A percentile compares a stretch with the other conserved stretches of the same genome.
These are phyloP conservation scores for Glycine latifolia DNA, from an alignment of 306 rosid genomes.

Conservation along the genomic window DNA sequence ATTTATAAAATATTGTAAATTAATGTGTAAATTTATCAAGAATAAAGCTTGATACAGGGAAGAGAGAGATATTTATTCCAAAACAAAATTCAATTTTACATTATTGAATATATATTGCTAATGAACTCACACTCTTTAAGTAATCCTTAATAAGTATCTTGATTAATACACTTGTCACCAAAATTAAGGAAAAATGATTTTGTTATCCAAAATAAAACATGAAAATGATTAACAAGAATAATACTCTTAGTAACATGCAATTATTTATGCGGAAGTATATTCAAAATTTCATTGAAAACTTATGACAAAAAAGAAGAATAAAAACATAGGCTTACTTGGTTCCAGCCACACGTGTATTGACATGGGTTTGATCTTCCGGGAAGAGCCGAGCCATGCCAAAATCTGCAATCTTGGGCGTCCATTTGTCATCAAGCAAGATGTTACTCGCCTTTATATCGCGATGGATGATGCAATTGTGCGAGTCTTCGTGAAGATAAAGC, in stretches of 20 bases:
- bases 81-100: too few relatives aligned
- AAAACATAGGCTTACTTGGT: constrained; percentile 67
- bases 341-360: constrained; percentile 95
- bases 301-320: neutral
- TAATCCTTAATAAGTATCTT: neutral
- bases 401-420: constrained; percentile 97
- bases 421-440: constrained; percentile 83
- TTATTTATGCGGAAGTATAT: neutral
- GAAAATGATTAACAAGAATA: neutral
- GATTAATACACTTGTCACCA: too few relatives aligned
- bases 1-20: too few relatives aligned
- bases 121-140: too few relatives aligned
- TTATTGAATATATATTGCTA: too few relatives aligned
- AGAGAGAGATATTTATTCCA: too few relatives aligned
- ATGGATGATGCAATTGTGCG: constrained; percentile 85
- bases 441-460: constrained; percentile 96
- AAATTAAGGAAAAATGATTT: too few relatives aligned
- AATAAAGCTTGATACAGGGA: too few relatives aligned
- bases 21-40: too few relatives aligned
- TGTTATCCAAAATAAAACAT: neutral
- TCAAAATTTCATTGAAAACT: neutral
- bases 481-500: constrained; percentile 96
- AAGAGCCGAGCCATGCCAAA: constrained; percentile 99
- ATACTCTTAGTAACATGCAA: neutral
- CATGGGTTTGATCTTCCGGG: constrained; percentile 91